Conservation (phyloP, 768 basidiomycete species). For the Pleurotus sapidus region DNA sequence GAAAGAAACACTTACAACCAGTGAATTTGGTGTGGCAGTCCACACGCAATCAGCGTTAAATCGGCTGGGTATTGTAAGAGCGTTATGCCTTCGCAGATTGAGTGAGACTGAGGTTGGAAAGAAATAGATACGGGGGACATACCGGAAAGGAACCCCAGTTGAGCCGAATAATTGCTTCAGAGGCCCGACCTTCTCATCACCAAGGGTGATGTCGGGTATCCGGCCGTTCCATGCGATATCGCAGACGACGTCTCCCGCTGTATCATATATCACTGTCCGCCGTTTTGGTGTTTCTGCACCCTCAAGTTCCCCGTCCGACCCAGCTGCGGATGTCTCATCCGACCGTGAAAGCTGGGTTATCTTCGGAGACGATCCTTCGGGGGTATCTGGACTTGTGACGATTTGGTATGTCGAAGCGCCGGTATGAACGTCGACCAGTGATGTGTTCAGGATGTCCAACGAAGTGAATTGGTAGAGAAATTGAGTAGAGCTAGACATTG, state of each 20-base stretch:
- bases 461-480: conserved; percentile 60
- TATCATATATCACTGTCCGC: conserved; percentile 41
- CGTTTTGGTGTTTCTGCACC: conserved; percentile 16
- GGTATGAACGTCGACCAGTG: conserved; percentile 51
- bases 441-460: conserved; percentile 54
- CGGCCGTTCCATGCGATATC: conserved; percentile 53
- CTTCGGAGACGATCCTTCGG: conserved; percentile 20
- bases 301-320: conserved; percentile 14
- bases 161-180: conserved; percentile 58
- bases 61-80: conserved; percentile 59
- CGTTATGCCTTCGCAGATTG: conserved; percentile 40
- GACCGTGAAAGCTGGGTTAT: conserved; percentile 7
- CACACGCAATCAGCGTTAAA: conserved; percentile 61
- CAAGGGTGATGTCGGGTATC: conserved; percentile 48
- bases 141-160: conserved; percentile 54
- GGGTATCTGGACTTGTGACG: conserved; percentile 33
- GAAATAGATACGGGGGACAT: conserved; percentile 14
- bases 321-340: conserved; percentile 12
- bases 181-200: conserved; percentile 47
- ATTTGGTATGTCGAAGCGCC: conserved; percentile 48
- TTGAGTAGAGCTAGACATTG: conserved; percentile 1
- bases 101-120: background rate
- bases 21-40: conserved; percentile 52
- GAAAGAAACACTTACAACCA: conserved; percentile 37
- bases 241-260: conserved; percentile 37